phyloP scores from a whole-genome alignment of 768 basidiomycete genomes.

The Sporobolomyces pararoseus region DNA sequence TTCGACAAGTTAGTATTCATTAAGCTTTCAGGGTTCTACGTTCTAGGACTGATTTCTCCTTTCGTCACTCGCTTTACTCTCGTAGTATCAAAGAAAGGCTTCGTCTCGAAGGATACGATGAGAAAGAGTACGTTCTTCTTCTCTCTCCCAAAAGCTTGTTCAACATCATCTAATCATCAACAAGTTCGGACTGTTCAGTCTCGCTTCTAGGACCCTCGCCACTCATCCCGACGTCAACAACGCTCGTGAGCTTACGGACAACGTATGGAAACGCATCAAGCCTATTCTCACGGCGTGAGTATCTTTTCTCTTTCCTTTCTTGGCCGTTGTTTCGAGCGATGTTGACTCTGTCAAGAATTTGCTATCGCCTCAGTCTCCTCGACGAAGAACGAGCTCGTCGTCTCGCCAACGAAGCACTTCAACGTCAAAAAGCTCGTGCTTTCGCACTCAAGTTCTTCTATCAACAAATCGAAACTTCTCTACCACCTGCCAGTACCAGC shows the following conservation, averaged over 20 bases:
- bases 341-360: no score
- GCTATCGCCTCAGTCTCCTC: conserved; percentile 1
- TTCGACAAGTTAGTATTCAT: not conserved
- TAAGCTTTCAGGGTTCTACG: no score
- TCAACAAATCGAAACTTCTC: not conserved
- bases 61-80: not conserved
- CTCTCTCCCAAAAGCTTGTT: not conserved
- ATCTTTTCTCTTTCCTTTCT: not conserved
- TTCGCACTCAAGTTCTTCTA: conserved; percentile 12
- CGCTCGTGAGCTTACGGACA: conserved; percentile 9
- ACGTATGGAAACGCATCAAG: conserved; percentile 16
- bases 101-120: conserved; percentile 14
- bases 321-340: no score
- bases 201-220: not conserved
- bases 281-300: not conserved
- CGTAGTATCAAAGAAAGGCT: conserved; percentile 27
- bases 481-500: not conserved
- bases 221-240: conserved; percentile 7
- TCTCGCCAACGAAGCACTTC: not conserved
- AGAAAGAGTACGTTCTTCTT: not conserved
- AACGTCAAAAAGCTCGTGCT: not conserved
- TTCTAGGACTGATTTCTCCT: no score
- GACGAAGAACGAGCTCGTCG: not conserved
- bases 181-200: not conserved
- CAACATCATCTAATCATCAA: not conserved